phyloP scores from a whole-genome alignment of 306 rosid species.

The Abrus precatorius region DNA sequence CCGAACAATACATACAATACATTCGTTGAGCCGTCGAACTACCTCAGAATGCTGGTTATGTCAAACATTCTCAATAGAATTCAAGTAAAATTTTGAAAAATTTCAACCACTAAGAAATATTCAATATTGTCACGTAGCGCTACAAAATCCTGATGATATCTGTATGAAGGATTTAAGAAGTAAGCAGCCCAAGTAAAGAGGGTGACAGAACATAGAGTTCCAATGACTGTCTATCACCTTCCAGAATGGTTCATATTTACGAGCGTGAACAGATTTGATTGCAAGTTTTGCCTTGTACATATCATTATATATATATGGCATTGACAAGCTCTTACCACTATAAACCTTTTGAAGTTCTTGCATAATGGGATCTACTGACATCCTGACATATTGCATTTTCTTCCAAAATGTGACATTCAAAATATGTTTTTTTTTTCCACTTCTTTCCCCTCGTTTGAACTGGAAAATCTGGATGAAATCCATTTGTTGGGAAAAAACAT shows the following conservation, averaged over 20 bases:
- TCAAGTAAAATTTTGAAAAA: conserved; percentile 41
- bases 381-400: conserved; percentile 73
- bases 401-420: conserved; percentile 84
- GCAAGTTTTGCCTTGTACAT: conserved; percentile 86
- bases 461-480: conserved; percentile 77
- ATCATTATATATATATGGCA: conserved; percentile 80
- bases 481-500: conserved; percentile 89
- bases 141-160: conserved; percentile 80
- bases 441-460: conserved; percentile 79
- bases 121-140: conserved; percentile 66
- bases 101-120: conserved; percentile 35
- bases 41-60: conserved; percentile 80
- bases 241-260: conserved; percentile 91
- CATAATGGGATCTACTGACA: conserved; percentile 84
- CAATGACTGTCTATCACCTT: conserved; percentile 82
- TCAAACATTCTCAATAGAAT: conserved; percentile 48
- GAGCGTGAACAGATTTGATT: conserved; percentile 72
- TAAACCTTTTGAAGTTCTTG: conserved; percentile 80
- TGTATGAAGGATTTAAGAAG: conserved; percentile 91
- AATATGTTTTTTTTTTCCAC: conserved; percentile 68
- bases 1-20: conserved; percentile 63
- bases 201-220: conserved; percentile 82
- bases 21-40: conserved; percentile 87
- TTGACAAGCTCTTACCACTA: conserved; percentile 73
- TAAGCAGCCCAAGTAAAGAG: conserved; percentile 88